Evolutionary conservation across 2,329 filamentous ascomycete genomes (phyloP).

Genomic region (Paramyrothecium roridum): DNA sequence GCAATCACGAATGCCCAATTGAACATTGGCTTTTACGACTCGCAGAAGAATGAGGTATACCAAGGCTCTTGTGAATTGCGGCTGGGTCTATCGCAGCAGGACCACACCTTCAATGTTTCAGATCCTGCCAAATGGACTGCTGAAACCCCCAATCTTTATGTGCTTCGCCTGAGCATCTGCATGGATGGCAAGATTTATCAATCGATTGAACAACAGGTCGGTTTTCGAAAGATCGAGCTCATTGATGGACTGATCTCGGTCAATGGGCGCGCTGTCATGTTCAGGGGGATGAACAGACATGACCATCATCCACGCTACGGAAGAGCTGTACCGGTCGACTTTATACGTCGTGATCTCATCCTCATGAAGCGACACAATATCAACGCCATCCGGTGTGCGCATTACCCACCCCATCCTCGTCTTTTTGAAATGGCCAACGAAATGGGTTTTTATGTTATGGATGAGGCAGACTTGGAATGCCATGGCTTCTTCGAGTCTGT

Average conservation of each 20-base stretch:
- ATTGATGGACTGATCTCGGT: conserved; percentile 60
- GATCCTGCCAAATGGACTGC: conserved; percentile 64
- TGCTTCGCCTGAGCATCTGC: no score
- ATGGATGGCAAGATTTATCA: conserved; percentile 43
- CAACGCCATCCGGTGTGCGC: conserved; percentile 66
- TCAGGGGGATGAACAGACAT: conserved; percentile 65
- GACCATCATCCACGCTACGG: conserved; percentile 62
- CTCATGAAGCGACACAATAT: conserved; percentile 68
- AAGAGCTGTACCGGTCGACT: conserved; percentile 58
- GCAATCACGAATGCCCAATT: no score
- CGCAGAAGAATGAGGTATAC: no score
- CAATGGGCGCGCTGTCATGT: conserved; percentile 59
- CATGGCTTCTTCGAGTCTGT: conserved; percentile 43
- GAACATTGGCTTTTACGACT: no score
- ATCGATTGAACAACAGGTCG: conserved; percentile 50
- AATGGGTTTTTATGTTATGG: conserved; percentile 61
- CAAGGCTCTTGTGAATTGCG: no score
- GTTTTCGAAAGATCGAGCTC: conserved; percentile 64
- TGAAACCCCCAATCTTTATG: conserved; percentile 62
- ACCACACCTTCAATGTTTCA: conserved; percentile 35
- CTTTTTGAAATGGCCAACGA: conserved; percentile 60
- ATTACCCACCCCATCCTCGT: conserved; percentile 59
- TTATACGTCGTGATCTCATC: conserved; percentile 56
- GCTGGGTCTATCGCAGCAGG: no score
- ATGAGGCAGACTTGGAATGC: conserved; percentile 52